A percentile compares a stretch with the other conserved stretches of the same genome.
Evolutionary conservation across 139 green algal species (phyloP).

Genomic region (Eudorina sp.): DNA sequence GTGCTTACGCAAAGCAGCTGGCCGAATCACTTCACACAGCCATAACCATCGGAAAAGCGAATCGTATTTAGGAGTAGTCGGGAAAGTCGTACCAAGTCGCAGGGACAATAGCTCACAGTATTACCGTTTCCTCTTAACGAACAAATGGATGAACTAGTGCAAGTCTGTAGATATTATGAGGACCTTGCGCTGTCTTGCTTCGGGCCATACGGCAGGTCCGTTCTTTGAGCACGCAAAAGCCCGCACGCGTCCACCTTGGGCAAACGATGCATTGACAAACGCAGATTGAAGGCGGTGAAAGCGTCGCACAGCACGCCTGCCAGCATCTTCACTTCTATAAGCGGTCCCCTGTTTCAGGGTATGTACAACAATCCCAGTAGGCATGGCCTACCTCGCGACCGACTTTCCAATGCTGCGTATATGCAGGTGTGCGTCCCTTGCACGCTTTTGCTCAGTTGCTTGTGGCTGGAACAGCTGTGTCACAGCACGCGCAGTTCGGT

Average conservation of each 20-base stretch:
- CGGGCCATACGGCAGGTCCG: conserved; percentile 34
- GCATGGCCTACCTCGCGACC: background rate
- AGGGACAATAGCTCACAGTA: too few species aligned
- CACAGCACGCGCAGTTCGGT: conserved; percentile 37
- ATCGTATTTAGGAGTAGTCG: too few species aligned
- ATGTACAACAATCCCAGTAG: background rate
- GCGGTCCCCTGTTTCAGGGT: conserved; percentile 35
- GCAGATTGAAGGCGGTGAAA: conserved; percentile 44
- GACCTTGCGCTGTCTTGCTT: conserved; percentile 29
- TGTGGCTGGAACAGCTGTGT: conserved; percentile 13
- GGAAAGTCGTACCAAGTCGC: too few species aligned
- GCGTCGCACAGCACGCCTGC: background rate
- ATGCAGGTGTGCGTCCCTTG: background rate
- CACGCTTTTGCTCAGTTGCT: conserved; percentile 24
- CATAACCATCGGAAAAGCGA: background rate
- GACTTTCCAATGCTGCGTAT: background rate
- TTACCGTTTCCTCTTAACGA: background rate
- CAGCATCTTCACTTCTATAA: conserved; percentile 39
- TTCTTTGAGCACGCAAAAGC: too few species aligned
- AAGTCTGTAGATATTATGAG: background rate
- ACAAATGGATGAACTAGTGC: background rate
- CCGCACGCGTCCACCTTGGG: too few species aligned
- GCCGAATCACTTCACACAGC: too few species aligned
- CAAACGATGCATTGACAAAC: too few species aligned
- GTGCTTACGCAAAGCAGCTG: background rate